phyloP scores from a whole-genome alignment of 371 early-diverging fungal genomes.

The Mortierella sp. region DNA sequence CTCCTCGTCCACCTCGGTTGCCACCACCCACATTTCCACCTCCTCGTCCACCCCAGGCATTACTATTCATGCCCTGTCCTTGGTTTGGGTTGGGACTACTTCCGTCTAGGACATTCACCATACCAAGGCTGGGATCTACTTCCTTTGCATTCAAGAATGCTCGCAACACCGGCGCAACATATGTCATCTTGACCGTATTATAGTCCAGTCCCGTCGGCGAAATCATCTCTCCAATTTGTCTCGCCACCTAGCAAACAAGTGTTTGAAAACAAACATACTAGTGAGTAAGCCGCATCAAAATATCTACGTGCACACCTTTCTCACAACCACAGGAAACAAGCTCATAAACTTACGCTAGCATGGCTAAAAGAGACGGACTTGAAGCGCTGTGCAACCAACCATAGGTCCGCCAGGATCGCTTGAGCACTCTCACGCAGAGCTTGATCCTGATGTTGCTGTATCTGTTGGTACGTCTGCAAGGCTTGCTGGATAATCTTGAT shows the following conservation, averaged over 20 bases:
- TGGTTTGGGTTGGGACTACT: constrained; percentile 28
- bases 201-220: constrained; percentile 74
- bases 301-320: neutral
- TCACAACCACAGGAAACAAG: neutral
- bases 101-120: neutral
- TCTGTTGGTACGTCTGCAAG: constrained; percentile 6
- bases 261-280: neutral
- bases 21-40: constrained; percentile 21
- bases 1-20: constrained; percentile 16
- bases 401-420: constrained; percentile 42
- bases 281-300: neutral
- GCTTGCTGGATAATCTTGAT: neutral
- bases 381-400: constrained; percentile 58
- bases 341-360: constrained; percentile 17
- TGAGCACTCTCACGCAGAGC: constrained; percentile 39
- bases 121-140: neutral
- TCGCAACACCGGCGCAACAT: constrained; percentile 47
- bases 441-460: constrained; percentile 20
- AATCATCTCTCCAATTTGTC: constrained; percentile 40
- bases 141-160: constrained; percentile 8
- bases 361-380: constrained; percentile 45
- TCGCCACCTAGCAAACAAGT: constrained; percentile 31
- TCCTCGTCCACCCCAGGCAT: constrained; percentile 11
- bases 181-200: constrained; percentile 84
- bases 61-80: constrained; percentile 9